Base-by-base conservation (phyloP, 805 yeast genomes). In the Myxozyma vanderwaltii region DNA sequence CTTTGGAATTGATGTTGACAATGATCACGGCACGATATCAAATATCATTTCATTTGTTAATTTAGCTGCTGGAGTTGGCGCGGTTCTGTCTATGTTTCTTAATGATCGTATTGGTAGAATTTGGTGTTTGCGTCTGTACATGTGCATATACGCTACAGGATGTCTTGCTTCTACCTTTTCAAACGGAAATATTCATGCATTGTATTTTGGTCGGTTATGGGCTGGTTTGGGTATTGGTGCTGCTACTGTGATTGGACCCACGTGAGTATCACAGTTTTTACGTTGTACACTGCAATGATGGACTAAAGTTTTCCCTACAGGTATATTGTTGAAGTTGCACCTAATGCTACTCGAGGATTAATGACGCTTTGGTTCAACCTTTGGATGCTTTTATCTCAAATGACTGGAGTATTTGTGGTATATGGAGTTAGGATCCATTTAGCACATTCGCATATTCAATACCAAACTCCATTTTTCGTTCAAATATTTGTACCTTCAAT, bases 171-270 rank as follows among this genome's bases (percentile, higher is more conserved):
- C 59, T 4, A 56, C 59, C 19, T 49, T 50, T 38, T 35, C 59
- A 1, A 43, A 43, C 19, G 55, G 55, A 8, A 31, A 50, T 17
- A 26, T 56, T 3, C 51, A 40, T 13, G 59, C 51, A 3, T 44
- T 56, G 21, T 56, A 56, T 19, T 36, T 45, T 45, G 59, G 59
- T 1, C 49, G 59, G 1, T n/a, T 56, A 1, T 43, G 49, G 54
- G 59, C 59, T 17, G 59, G 59, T 38, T 31, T 56, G 2, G 59
- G 59, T 10, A 45, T 56, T 38, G 59, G 59, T 2, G 55, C 55
- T 10, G 59, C 54, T 21, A 17, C 51, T 13, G 59, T 56, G 36
- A 40, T 56, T n/a, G 59, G 59, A 13, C 59, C 59, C 3, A 43
- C 51, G 51, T 52, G 33, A 3, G 56, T 52, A 15, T 4, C 12